Evolutionary conservation across 106 monocot genomes (phyloP).

Genomic region (Ottelia alismoides): DNA sequence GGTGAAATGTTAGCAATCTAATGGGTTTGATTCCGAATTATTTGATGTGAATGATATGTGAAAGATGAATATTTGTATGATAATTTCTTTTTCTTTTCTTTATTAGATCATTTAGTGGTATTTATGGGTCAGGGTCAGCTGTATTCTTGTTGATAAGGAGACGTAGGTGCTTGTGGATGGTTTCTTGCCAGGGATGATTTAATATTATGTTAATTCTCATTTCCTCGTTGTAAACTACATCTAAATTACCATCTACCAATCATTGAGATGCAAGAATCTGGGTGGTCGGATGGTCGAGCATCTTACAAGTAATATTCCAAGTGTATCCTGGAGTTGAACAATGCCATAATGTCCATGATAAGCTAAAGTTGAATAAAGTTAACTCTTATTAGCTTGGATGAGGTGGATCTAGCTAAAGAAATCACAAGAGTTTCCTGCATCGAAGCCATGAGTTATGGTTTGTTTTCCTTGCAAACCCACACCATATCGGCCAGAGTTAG

Average conservation of each 20-base stretch:
- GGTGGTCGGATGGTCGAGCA: conserved; percentile 50
- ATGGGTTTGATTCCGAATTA: too few species aligned
- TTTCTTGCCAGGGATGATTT: too few species aligned
- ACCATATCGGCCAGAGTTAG: conserved; percentile 75
- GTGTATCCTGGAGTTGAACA: conserved; percentile 73
- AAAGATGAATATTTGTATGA: too few species aligned
- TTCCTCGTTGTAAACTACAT: conserved; percentile 80
- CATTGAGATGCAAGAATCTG: conserved; percentile 78
- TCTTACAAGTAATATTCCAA: conserved; percentile 86
- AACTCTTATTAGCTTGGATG: conserved; percentile 48
- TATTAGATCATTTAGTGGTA: too few species aligned
- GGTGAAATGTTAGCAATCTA: too few species aligned
- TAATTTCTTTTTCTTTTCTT: too few species aligned
- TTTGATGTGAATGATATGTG: too few species aligned
- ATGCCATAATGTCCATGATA: conserved; percentile 65
- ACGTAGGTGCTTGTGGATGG: too few species aligned
- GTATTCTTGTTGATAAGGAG: too few species aligned
- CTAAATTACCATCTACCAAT: conserved; percentile 93
- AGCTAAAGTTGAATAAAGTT: conserved; percentile 76
- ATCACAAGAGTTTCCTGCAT: conserved; percentile 84
- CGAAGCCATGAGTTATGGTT: conserved; percentile 97
- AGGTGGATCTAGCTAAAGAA: conserved; percentile 81
- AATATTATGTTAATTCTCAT: too few species aligned
- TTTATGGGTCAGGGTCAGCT: too few species aligned
- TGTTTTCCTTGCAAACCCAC: conserved; percentile 90